These are phyloP conservation scores for Licmophora abbreviata DNA, from an alignment of 108 stramenopile species.

Conservation along the genomic window DNA sequence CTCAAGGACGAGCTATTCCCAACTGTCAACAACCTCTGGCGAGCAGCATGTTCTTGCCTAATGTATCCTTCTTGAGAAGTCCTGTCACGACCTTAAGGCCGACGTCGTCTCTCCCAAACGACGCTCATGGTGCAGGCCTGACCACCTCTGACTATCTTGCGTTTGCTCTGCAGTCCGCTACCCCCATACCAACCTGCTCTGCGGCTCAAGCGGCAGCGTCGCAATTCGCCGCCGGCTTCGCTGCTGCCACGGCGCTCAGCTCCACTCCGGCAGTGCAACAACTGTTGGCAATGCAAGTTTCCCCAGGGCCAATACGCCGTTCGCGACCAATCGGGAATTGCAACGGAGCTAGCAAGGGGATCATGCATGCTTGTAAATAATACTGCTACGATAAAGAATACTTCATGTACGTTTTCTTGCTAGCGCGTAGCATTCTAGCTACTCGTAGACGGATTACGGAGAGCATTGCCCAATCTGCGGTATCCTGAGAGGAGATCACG, in stretches of 20 bases:
- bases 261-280: slow-evolving; percentile 3
- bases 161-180: not conserved
- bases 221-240: slow-evolving; percentile 60
- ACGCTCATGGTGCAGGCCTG: not conserved
- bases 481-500: too few species aligned
- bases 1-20: too few species aligned
- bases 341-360: not conserved
- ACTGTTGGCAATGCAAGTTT: not conserved
- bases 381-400: not conserved
- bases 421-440: not conserved
- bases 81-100: too few species aligned
- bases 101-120: not conserved
- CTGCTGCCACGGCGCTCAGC: slow-evolving; percentile 37
- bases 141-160: not conserved
- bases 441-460: not conserved
- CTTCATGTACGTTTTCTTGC: not conserved
- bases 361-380: not conserved
- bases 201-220: slow-evolving; percentile 12
- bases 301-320: not conserved
- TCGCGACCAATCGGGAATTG: not conserved
- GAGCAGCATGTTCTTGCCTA: not conserved
- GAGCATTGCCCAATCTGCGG: too few species aligned
- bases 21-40: not conserved
- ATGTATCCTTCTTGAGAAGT: too few species aligned
- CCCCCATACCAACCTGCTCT: not conserved